phyloP scores from a whole-genome alignment of 2,329 filamentous ascomycete genomes.

The Penicillium brevicompactum region DNA sequence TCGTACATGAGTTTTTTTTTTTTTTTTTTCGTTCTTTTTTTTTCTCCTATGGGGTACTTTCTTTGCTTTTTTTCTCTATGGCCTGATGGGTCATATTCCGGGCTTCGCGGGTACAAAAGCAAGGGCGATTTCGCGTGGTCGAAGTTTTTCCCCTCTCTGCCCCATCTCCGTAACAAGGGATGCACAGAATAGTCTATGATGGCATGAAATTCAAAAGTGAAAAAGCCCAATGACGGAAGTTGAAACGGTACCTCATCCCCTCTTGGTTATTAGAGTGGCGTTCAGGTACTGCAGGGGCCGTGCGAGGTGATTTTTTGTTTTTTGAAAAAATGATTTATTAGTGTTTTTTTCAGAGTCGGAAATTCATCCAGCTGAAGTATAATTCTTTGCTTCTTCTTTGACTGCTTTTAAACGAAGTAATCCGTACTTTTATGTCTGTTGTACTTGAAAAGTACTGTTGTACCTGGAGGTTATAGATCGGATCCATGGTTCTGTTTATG shows the following conservation, averaged over 20 bases:
- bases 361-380: no score
- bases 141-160: not conserved
- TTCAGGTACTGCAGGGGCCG: conserved; percentile 1
- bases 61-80: not conserved
- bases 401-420: no score
- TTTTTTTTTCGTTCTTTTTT: no score
- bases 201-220: not conserved
- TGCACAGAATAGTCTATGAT: not conserved
- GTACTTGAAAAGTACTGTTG: no score
- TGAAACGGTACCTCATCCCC: not conserved
- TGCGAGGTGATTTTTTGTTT: not conserved
- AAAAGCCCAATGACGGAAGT: not conserved
- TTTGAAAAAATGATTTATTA: no score
- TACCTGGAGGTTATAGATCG: not conserved
- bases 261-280: conserved; percentile 2
- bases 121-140: conserved; percentile 12
- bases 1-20: not conserved
- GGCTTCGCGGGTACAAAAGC: not conserved
- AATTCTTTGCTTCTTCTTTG: not conserved
- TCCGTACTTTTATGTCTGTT: no score
- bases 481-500: not conserved
- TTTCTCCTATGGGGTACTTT: no score
- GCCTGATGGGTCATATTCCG: conserved; percentile 7
- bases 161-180: not conserved
- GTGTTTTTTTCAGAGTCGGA: no score